These are phyloP conservation scores for Bryum argenteum DNA, from an alignment of 225 moss, liverwort and hornwort species.

Conservation along the genomic window DNA sequence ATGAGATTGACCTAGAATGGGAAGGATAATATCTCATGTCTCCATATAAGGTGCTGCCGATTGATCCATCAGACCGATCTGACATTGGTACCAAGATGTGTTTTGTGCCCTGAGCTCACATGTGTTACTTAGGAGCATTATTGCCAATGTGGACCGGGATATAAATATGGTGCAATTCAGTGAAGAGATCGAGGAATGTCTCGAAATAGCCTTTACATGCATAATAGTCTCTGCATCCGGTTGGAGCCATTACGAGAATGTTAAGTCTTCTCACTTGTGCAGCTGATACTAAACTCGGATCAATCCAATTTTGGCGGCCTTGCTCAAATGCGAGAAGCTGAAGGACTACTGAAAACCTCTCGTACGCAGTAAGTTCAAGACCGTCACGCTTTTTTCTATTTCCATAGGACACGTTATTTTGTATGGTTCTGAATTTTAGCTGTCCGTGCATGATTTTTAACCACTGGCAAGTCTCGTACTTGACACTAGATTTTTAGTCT, in stretches of 20 bases:
- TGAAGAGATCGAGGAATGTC: conserved; percentile 6
- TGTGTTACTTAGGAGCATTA: background rate
- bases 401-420: background rate
- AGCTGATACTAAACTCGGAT: conserved; percentile 88
- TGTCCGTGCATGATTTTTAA: background rate
- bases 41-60: background rate
- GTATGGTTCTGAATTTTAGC: background rate
- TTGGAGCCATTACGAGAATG: conserved; percentile 9
- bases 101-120: conserved; percentile 3
- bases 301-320: conserved; percentile 74
- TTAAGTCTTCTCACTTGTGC: conserved; percentile 27
- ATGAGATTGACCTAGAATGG: conserved; percentile 15
- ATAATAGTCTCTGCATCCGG: background rate
- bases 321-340: conserved; percentile 47
- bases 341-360: conserved; percentile 46
- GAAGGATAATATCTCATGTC: background rate
- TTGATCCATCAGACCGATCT: background rate
- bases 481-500: conserved; percentile 1
- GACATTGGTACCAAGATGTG: background rate
- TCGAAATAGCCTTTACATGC: background rate
- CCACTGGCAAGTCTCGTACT: background rate
- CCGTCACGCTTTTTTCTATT: background rate
- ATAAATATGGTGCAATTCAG: background rate
- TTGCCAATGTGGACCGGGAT: conserved; percentile 15
- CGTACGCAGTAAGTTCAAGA: conserved; percentile 55